A percentile compares a stretch with the other conserved stretches of the same genome.
Conservation (phyloP, 257 asterid genomes). For the Solanum virginianum region DNA sequence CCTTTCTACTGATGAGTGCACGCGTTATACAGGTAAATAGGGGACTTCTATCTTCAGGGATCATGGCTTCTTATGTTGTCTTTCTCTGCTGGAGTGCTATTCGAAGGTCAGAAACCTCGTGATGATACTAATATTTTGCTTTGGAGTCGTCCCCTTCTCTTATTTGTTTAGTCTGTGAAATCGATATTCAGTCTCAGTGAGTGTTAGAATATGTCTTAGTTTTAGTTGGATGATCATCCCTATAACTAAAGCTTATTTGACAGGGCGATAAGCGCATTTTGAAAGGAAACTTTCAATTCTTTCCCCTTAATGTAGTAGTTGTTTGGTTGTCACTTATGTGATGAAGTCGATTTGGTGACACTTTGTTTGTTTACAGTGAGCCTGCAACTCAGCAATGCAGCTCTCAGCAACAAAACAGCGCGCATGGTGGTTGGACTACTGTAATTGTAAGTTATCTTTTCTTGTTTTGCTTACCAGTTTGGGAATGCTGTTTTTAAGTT, state of each 20-base stretch:
- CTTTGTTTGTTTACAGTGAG: conserved; percentile 39
- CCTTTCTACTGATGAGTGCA: neutral
- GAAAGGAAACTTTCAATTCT: neutral
- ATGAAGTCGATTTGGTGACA: neutral
- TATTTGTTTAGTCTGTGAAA: neutral
- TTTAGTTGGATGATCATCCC: neutral
- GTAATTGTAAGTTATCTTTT: conserved; percentile 43
- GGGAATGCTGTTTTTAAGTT: neutral
- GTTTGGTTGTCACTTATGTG: neutral
- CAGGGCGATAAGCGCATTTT: neutral
- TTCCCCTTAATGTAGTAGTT: neutral
- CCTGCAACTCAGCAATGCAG: conserved; percentile 77
- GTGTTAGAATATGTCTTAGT: neutral
- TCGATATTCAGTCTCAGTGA: neutral
- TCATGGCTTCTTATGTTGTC: conserved; percentile 88
- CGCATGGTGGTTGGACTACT: conserved; percentile 65
- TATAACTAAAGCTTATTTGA: neutral
- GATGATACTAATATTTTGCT: neutral
- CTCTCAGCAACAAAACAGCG: conserved; percentile 35
- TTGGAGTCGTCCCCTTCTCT: neutral
- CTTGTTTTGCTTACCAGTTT: neutral
- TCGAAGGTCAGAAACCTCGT: conserved; percentile 41
- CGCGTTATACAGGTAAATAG: conserved; percentile 57
- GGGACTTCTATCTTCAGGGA: conserved; percentile 86
- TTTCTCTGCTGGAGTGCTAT: conserved; percentile 94